Evolutionary conservation across 192 early-diverging fungal genomes (phyloP).

Genomic region (Mortierella hygrophila): DNA sequence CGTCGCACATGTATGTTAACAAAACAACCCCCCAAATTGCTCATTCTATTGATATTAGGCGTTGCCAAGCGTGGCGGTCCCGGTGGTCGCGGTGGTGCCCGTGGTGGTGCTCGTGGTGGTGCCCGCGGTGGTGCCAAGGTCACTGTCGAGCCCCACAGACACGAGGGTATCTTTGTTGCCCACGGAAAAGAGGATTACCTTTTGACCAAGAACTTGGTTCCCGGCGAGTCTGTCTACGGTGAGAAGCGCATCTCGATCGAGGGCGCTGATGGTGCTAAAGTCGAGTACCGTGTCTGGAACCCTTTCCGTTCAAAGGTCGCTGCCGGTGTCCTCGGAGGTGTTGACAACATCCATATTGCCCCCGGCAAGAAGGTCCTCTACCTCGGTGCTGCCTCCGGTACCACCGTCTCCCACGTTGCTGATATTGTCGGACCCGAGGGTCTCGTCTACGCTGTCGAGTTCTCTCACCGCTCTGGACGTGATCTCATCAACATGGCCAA

Average conservation of each 20-base stretch:
- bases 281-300: constrained; percentile 99
- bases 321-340: constrained; percentile 95
- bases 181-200: constrained; percentile 99
- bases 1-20: neutral
- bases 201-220: constrained; percentile 98
- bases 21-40: too few species aligned
- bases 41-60: constrained; percentile 29
- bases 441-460: constrained; percentile 98
- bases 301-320: constrained; percentile 99
- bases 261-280: constrained; percentile 94
- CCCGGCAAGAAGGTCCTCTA: constrained; percentile 99
- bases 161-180: constrained; percentile 95
- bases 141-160: constrained; percentile 96
- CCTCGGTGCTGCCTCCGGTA: constrained; percentile 95
- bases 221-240: constrained; percentile 97
- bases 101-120: constrained; percentile 78
- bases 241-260: constrained; percentile 98
- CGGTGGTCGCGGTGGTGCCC: constrained; percentile 65
- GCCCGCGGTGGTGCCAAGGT: constrained; percentile 94
- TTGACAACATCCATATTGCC: constrained; percentile 94
- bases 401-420: constrained; percentile 96
- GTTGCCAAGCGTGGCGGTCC: constrained; percentile 63
- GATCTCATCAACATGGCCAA: constrained; percentile 99
- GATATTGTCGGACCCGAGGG: constrained; percentile 97
- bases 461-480: constrained; percentile 98